Evolutionary conservation across 2,329 filamentous ascomycete genomes (phyloP).

Genomic region (Shiraia sp.): DNA sequence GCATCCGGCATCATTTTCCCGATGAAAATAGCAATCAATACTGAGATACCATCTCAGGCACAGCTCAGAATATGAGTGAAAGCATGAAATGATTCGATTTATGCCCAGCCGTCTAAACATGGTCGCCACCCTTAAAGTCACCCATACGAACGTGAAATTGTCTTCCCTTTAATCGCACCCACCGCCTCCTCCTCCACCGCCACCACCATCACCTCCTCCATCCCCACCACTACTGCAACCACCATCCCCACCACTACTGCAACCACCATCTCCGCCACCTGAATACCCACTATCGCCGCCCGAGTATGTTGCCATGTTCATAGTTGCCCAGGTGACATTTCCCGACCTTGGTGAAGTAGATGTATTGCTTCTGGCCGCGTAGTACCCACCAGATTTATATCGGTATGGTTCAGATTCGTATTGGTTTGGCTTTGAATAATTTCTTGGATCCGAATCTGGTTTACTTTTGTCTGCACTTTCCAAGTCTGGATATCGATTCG

Average conservation of each 20-base stretch:
- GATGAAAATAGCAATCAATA: too few species aligned
- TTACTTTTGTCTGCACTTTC: not conserved
- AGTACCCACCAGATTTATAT: too few species aligned
- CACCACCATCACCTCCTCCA: constrained; percentile 1
- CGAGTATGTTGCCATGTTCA: not conserved
- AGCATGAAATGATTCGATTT: too few species aligned
- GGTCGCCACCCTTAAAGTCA: not conserved
- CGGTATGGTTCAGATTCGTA: not conserved
- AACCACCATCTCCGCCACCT: constrained; percentile 1
- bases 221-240: constrained; percentile 2
- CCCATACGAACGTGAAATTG: not conserved
- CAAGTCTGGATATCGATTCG: not conserved
- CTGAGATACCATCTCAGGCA: too few species aligned
- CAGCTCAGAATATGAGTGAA: too few species aligned
- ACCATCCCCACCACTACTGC: not conserved
- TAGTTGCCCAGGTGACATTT: not conserved
- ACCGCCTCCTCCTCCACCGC: not conserved
- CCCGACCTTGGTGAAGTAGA: not conserved
- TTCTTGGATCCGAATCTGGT: not conserved
- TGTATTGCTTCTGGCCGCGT: not conserved
- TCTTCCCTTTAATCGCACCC: too few species aligned
- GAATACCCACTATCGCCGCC: not conserved
- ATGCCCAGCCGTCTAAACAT: not conserved
- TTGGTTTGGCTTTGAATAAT: not conserved
- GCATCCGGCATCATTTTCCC: too few species aligned